Evolutionary conservation across 2,329 filamentous ascomycete genomes (phyloP).

Genomic region (Colletotrichum spinosum): DNA sequence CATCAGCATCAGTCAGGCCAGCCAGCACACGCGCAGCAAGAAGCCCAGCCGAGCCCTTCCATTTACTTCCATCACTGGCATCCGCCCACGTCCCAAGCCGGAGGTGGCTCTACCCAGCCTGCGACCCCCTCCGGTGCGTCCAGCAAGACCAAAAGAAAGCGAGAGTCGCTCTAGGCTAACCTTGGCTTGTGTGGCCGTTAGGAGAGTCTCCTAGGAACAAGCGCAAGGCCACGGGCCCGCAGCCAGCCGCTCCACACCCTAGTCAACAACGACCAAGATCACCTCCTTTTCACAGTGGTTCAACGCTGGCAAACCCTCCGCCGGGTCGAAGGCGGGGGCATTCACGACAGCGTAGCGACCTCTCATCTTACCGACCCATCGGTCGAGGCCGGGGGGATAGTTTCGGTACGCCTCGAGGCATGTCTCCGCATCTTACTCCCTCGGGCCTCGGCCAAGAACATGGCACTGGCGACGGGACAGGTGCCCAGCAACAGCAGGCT

Average conservation of each 20-base stretch:
- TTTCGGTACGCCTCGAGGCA: constrained; percentile 48
- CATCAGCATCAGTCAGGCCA: constrained; percentile 60
- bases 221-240: constrained; percentile 77
- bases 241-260: constrained; percentile 57
- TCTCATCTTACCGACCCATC: constrained; percentile 61
- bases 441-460: constrained; percentile 48
- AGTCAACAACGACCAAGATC: constrained; percentile 60
- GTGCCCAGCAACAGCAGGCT: constrained; percentile 39
- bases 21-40: constrained; percentile 69
- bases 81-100: constrained; percentile 76
- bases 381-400: constrained; percentile 52
- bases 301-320: constrained; percentile 64
- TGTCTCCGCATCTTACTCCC: constrained; percentile 50
- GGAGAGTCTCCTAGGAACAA: constrained; percentile 82
- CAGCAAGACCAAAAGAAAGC: constrained; percentile 61
- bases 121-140: constrained; percentile 81
- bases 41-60: constrained; percentile 75
- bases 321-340: constrained; percentile 68
- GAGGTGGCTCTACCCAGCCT: constrained; percentile 72
- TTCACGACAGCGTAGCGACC: constrained; percentile 73
- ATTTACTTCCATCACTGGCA: constrained; percentile 97
- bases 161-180: constrained; percentile 56
- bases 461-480: constrained; percentile 28
- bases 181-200: constrained; percentile 56
- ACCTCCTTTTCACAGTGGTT: constrained; percentile 63